A percentile compares a stretch with the other conserved stretches of the same genome.
These are phyloP conservation scores for Rosa lucieae DNA, from an alignment of 306 rosid species.

Conservation along the genomic window DNA sequence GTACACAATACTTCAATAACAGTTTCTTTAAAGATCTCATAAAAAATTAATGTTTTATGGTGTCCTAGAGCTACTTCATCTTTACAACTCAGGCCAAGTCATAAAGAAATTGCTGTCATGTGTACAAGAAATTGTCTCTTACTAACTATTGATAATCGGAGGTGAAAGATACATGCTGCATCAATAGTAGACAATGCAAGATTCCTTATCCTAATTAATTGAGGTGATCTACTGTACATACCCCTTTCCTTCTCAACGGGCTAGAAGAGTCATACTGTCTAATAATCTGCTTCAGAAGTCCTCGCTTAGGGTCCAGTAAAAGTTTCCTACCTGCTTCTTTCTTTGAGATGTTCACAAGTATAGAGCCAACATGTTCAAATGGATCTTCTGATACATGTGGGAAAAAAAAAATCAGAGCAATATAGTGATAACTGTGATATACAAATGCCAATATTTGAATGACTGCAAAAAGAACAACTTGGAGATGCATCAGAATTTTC, in stretches of 20 bases:
- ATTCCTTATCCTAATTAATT: background rate
- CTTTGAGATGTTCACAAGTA: slow-evolving; percentile 87
- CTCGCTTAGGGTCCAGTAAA: slow-evolving; percentile 79
- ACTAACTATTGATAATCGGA: slow-evolving; percentile 8
- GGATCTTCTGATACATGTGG: slow-evolving; percentile 63
- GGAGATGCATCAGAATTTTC: background rate
- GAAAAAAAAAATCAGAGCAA: slow-evolving; percentile 16
- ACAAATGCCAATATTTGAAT: background rate
- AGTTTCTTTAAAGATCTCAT: background rate
- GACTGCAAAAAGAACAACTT: background rate
- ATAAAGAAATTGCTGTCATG: background rate
- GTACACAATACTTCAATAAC: background rate
- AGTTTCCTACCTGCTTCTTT: slow-evolving; percentile 80
- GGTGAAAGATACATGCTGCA: slow-evolving; percentile 13
- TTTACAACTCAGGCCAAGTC: slow-evolving; percentile 3
- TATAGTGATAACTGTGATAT: background rate
- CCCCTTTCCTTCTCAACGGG: slow-evolving; percentile 90
- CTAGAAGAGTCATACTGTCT: slow-evolving; percentile 85
- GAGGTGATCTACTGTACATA: slow-evolving; percentile 39
- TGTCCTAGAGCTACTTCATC: background rate
- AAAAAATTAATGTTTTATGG: background rate
- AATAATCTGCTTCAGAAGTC: slow-evolving; percentile 80
- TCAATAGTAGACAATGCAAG: slow-evolving; percentile 6
- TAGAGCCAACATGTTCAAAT: slow-evolving; percentile 91
- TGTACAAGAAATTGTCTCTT: background rate